phyloP scores from a whole-genome alignment of 1,284 basidiomycete genomes.

The Grifola frondosa region DNA sequence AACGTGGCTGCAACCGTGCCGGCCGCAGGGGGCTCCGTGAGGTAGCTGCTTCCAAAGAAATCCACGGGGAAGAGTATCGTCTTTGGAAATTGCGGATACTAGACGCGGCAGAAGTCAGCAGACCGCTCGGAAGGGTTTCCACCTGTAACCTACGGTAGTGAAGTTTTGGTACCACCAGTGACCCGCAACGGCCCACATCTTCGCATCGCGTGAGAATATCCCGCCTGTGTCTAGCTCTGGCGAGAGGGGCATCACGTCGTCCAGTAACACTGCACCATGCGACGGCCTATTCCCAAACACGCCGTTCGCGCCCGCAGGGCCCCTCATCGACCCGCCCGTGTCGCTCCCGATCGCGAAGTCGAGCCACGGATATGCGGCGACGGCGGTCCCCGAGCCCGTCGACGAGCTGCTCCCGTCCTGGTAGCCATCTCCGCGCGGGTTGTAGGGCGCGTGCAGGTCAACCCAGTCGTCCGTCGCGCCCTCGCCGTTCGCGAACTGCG shows the following conservation, averaged over 20 bases:
- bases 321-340: conserved; percentile 42
- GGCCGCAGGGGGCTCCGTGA: conserved; percentile 24
- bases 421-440: conserved; percentile 54
- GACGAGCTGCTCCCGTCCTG: conserved; percentile 42
- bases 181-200: conserved; percentile 27
- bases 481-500: conserved; percentile 57
- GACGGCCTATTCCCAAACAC: conserved; percentile 40
- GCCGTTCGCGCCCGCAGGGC: conserved; percentile 41
- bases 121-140: no score
- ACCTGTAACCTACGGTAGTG: conserved; percentile 23
- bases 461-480: conserved; percentile 51
- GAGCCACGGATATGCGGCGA: conserved; percentile 39
- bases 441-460: conserved; percentile 53
- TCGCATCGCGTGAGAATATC: conserved; percentile 31
- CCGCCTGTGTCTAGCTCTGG: conserved; percentile 34
- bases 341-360: conserved; percentile 43
- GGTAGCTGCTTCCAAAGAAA: conserved; percentile 30
- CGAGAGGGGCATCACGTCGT: conserved; percentile 40
- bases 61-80: conserved; percentile 37
- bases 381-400: conserved; percentile 39
- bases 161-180: conserved; percentile 34
- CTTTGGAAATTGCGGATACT: conserved; percentile 35
- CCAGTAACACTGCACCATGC: conserved; percentile 36
- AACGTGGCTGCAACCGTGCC: conserved; percentile 31
- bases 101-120: conserved; percentile 23